Evolutionary conservation across 768 basidiomycete species (phyloP).

Genomic region (Macrocybe gigantea): DNA sequence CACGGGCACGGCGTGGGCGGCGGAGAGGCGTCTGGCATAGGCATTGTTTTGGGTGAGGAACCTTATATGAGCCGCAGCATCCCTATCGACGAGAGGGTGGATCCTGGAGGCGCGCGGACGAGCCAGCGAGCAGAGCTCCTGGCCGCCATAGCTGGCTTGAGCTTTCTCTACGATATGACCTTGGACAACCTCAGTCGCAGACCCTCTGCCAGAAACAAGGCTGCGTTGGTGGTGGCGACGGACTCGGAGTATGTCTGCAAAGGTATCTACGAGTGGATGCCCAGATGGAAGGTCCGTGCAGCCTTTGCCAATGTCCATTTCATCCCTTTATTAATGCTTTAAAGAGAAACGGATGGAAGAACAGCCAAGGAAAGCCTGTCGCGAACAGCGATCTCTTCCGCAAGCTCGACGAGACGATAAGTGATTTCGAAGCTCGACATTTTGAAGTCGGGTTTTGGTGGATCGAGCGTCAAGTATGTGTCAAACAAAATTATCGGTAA

Average conservation of each 20-base stretch:
- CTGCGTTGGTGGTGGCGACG: neutral
- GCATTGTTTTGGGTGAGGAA: constrained; percentile 17
- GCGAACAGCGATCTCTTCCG: neutral
- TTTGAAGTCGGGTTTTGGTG: neutral
- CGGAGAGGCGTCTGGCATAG: constrained; percentile 22
- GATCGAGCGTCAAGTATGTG: neutral
- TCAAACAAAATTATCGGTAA: neutral
- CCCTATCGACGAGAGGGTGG: constrained; percentile 17
- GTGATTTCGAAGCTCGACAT: neutral
- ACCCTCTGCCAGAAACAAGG: neutral
- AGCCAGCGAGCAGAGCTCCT: constrained; percentile 29
- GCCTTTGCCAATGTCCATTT: no score
- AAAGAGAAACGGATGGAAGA: neutral
- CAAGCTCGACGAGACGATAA: neutral
- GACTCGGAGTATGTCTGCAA: constrained; percentile 1
- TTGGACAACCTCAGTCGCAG: no score
- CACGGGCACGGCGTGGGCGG: constrained; percentile 15
- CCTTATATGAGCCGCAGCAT: constrained; percentile 15
- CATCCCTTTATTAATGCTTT: neutral
- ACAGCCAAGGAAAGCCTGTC: neutral
- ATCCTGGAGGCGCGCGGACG: constrained; percentile 14
- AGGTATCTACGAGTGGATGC: neutral
- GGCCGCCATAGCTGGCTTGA: constrained; percentile 21
- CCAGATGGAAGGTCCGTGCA: neutral
- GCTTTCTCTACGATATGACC: no score